phyloP scores from a whole-genome alignment of 345 rosid species.

The Gossypium herbaceum region DNA sequence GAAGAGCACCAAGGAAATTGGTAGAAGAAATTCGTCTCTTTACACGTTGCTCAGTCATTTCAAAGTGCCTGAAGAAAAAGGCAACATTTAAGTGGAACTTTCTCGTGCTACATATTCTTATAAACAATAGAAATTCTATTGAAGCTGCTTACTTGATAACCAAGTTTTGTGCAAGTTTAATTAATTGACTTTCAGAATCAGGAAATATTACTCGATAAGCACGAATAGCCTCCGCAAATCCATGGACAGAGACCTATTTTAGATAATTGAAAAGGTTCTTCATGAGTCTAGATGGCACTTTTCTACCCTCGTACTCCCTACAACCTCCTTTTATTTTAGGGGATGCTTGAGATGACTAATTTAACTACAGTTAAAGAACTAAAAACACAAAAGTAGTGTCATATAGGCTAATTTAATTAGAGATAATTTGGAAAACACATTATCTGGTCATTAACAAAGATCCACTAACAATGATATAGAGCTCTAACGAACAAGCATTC shows the following conservation, averaged over 20 bases:
- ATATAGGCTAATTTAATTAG: neutral
- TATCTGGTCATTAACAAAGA: neutral
- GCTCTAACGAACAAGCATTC: neutral
- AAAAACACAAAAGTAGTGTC: neutral
- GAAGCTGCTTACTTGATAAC: slow-evolving; percentile 50
- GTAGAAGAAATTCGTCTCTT: slow-evolving; percentile 51
- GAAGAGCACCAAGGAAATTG: slow-evolving; percentile 51
- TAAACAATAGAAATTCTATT: neutral
- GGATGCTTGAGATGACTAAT: neutral
- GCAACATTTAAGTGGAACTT: neutral
- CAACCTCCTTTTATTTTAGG: neutral
- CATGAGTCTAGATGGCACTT: slow-evolving; percentile 11
- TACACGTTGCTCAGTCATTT: slow-evolving; percentile 50
- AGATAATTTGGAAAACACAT: neutral
- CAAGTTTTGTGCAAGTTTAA: slow-evolving; percentile 66
- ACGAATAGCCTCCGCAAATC: slow-evolving; percentile 83
- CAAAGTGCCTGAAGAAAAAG: slow-evolving; percentile 61
- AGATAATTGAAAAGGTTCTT: slow-evolving; percentile 14
- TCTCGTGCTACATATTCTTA: neutral
- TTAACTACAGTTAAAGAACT: neutral
- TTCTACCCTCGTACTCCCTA: neutral
- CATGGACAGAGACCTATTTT: slow-evolving; percentile 67
- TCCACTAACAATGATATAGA: neutral
- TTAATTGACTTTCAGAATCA: slow-evolving; percentile 78
- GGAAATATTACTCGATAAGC: slow-evolving; percentile 95